Base-by-base conservation (phyloP, 305 asterid species). In the Fraxinus albicans region DNA sequence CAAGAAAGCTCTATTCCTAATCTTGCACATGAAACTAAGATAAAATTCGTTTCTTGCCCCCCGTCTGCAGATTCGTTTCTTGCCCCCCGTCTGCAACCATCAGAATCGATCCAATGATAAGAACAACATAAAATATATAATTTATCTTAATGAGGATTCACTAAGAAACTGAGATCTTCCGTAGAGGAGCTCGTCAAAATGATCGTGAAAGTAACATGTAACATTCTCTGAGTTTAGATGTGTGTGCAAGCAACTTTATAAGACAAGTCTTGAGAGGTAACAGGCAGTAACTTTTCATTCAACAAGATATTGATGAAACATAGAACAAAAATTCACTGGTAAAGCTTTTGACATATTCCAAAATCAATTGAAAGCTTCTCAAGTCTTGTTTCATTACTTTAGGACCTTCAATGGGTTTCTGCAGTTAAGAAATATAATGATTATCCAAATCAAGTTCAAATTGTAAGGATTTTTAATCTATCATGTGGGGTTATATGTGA, bases 11-110 rank as follows among this genome's bases (percentile, higher is more conserved):
- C 99, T 77, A 95, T 91, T 85, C 99, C 99, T 31, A 93, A 91
- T 81, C 98, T 97, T 76, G 99, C 92, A 87, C 99, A 94, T 17
- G 99, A 96, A 83, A 96, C 99, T 77, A 96, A 89, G 89, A 96
- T 83, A 53, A 96, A 92, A 83, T 93, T 98, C 19, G 98, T 94
- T 91, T 96, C 99, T 91, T 96, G 98, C 87, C 99, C 98, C 6
- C 27, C 27, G 98, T 91, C 98, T 96, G 96, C 93, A 90, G n/a
- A 83, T 93, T 98, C 19, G 98, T 94, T 91, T 96, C 99, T 91
- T 96, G 98, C 87, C 99, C 98, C 6, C 27, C 27, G 98, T 91
- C 98, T 96, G 96, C 93, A 90, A 85, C 69, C 13, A 86, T 70
- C 79, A 85, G 79, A 83, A 73, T 76, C 79, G 36, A 70, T 70